Percentiles rank a stretch among this genome's conserved stretches.
These are phyloP conservation scores for Pseudozyma sp. DNA, from an alignment of 1,284 basidiomycete genomes.

Conservation along the genomic window DNA sequence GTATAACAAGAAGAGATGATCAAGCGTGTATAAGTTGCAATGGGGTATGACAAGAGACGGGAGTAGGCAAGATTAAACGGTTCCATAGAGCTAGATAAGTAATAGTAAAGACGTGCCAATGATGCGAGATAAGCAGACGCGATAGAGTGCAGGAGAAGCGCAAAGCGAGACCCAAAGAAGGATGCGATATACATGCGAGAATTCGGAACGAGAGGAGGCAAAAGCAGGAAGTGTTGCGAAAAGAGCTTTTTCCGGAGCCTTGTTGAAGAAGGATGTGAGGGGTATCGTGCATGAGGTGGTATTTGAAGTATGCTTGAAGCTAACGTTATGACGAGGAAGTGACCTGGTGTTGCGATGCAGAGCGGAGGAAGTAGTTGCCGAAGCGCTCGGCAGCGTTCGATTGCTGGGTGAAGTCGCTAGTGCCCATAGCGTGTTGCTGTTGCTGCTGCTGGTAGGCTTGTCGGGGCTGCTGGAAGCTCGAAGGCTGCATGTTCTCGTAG, in stretches of 20 bases:
- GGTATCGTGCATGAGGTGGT: neutral
- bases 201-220: no score
- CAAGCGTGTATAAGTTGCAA: conserved; percentile 3
- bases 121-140: neutral
- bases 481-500: conserved; percentile 23
- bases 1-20: no score
- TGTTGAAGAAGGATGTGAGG: neutral
- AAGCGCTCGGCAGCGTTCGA: conserved; percentile 12
- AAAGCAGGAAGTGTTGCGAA: neutral
- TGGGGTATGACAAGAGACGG: neutral
- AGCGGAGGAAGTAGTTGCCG: conserved; percentile 12
- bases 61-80: conserved; percentile 11
- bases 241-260: neutral
- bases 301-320: no score
- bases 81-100: conserved; percentile 9
- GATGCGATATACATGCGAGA: conserved; percentile 15
- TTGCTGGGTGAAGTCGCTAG: conserved; percentile 16
- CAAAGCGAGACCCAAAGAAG: no score
- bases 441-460: conserved; percentile 12
- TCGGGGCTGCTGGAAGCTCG: neutral
- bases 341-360: conserved; percentile 17
- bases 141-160: neutral
- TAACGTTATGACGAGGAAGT: neutral
- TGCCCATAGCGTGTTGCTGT: neutral
- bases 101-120: neutral